Evolutionary conservation across 768 basidiomycete genomes (phyloP).

Genomic region (Podaxis sp.): DNA sequence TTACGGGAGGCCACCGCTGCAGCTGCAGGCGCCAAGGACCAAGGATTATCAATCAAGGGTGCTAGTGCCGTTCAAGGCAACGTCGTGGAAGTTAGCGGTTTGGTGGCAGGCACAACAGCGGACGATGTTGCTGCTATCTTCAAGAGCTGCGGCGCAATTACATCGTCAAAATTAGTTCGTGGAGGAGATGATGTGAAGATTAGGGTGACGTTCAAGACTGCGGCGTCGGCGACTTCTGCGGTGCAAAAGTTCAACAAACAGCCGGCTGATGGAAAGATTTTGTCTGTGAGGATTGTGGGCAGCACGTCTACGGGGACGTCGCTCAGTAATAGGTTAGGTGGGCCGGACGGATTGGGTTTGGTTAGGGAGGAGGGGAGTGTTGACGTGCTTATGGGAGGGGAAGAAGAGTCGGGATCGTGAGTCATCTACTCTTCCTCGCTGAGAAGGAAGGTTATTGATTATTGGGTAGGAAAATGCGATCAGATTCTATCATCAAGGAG

Average conservation of each 20-base stretch:
- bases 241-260: slow-evolving; percentile 78
- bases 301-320: slow-evolving; percentile 46
- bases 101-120: slow-evolving; percentile 75
- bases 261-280: slow-evolving; percentile 76
- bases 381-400: slow-evolving; percentile 59
- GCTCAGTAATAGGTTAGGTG: slow-evolving; percentile 59
- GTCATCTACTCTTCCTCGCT: slow-evolving; percentile 25
- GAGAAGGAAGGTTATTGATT: background rate
- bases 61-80: slow-evolving; percentile 58
- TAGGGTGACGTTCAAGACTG: slow-evolving; percentile 70
- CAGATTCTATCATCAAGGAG: slow-evolving; percentile 65
- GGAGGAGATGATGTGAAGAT: slow-evolving; percentile 51
- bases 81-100: slow-evolving; percentile 71
- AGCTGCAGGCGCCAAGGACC: slow-evolving; percentile 20
- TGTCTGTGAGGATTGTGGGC: slow-evolving; percentile 67
- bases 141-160: slow-evolving; percentile 72
- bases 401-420: slow-evolving; percentile 54
- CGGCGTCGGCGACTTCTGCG: slow-evolving; percentile 61
- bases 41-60: slow-evolving; percentile 63
- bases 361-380: slow-evolving; percentile 55
- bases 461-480: slow-evolving; percentile 74
- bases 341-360: slow-evolving; percentile 49
- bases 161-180: slow-evolving; percentile 41
- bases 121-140: slow-evolving; percentile 88
- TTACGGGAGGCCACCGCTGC: slow-evolving; percentile 56